Conservation (phyloP, 2,329 filamentous ascomycete genomes). For the Stagonosporopsis chrysanthemi region DNA sequence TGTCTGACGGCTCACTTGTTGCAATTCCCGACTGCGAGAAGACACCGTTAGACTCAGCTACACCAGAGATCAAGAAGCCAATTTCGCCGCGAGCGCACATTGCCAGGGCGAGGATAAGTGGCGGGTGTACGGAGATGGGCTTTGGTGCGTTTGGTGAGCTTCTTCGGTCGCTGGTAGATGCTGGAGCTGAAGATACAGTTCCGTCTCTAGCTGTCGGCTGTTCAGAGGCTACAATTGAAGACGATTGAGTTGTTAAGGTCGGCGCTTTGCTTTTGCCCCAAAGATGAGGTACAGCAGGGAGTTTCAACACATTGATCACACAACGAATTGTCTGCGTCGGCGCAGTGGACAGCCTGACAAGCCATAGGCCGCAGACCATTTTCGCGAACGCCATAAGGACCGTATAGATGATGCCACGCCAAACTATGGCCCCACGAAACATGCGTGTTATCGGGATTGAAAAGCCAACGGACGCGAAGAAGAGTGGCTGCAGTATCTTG, state of each 20-base stretch:
- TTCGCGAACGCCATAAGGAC: slow-evolving; percentile 70
- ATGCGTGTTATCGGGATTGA: slow-evolving; percentile 77
- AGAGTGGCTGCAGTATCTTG: slow-evolving; percentile 71
- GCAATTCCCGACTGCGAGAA: slow-evolving; percentile 45
- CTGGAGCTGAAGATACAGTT: not conserved
- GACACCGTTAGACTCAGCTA: slow-evolving; percentile 66
- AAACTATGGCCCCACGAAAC: slow-evolving; percentile 69
- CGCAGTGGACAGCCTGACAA: slow-evolving; percentile 47
- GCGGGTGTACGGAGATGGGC: slow-evolving; percentile 71
- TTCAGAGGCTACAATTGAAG: not conserved
- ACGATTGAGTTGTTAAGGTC: not conserved
- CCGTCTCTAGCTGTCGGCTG: not conserved
- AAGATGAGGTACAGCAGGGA: slow-evolving; percentile 32
- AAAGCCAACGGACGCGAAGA: slow-evolving; percentile 80
- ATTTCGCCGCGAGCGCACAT: slow-evolving; percentile 85
- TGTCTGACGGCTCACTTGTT: slow-evolving; percentile 48
- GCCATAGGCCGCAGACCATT: slow-evolving; percentile 51
- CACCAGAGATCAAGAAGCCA: slow-evolving; percentile 75
- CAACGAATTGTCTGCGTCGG: slow-evolving; percentile 16
- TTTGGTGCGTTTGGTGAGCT: slow-evolving; percentile 47
- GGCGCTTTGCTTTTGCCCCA: slow-evolving; percentile 29
- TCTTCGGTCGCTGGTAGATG: slow-evolving; percentile 17
- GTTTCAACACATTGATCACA: slow-evolving; percentile 23
- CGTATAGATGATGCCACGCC: slow-evolving; percentile 76
- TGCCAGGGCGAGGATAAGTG: slow-evolving; percentile 69